Evolutionary conservation across 2,329 filamentous ascomycete species (phyloP), one percentile per base, ranked within the genome.

Genomic region (Ascochyta koolunga): DNA sequence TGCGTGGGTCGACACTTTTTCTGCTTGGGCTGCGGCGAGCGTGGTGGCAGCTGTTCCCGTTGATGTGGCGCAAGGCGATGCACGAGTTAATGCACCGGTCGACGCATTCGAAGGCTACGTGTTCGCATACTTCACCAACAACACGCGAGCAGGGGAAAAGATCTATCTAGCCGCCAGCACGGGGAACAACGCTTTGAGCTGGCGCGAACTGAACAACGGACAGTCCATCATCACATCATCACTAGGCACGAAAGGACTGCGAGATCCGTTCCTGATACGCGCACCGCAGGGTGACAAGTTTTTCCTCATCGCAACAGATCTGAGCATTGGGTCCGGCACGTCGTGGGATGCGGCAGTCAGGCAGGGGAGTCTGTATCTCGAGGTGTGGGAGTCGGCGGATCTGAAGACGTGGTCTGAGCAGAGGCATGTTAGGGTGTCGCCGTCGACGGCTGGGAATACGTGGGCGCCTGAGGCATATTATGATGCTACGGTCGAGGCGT

Each of bases 401-500:
- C 73, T 83, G 1, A 70, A 78, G 21, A 79, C 65, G n/a, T 83
- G 81, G 81, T 80, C 79, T 1, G 72, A 68, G 18, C 81, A 83
- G 52, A 76, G 81, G 15, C 80, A 82, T 19, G 69, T 82, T 19
- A 71, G 76, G 5, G 79, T 83, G 0, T 81, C 80, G 0, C 80
- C 81, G 0, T 56, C 73, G 1, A 79, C 74, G 0, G 81, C 80
- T 0, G 82, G 81, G 3, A 84, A 82, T 43, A 83, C 82, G 0
- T 83, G 81, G 80, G 81, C 81, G 0, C 80, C 80, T 0, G 80
- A 83, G 38, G 80, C 81, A 0, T 82, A 79, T 61, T 83, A 79
- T 50, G 80, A 82, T 13, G 65, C 75, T 0, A 70, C 69, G 0
- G 68, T 79, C 9, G 75, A 76, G 8, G 63, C 70, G 0, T 83